These are phyloP conservation scores for Niebla homalea DNA, from an alignment of 495 filamentous ascomycete genomes.

Conservation along the genomic window DNA sequence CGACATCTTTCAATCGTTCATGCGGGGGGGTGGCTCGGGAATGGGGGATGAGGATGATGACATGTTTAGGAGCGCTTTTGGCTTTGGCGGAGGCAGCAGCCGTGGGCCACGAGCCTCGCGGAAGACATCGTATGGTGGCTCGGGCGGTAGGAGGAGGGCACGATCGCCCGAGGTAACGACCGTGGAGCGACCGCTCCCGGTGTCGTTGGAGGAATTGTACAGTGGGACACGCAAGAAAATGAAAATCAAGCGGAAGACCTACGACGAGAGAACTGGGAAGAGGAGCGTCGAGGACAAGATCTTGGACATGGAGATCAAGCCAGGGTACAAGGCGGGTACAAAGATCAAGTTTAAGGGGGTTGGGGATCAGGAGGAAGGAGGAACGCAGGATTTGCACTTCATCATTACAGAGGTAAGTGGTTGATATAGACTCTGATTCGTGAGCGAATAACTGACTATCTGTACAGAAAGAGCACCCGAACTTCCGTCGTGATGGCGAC, in stretches of 20 bases:
- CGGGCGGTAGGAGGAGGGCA: constrained; percentile 28
- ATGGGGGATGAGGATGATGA: constrained; percentile 43
- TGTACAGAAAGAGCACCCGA: constrained; percentile 63
- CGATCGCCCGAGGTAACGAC: constrained; percentile 78
- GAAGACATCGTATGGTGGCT: constrained; percentile 14
- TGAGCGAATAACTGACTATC: constrained; percentile 11
- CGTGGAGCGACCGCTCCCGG: constrained; percentile 66
- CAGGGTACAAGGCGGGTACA: constrained; percentile 83
- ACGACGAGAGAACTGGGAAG: constrained; percentile 65
- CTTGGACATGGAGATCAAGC: constrained; percentile 86
- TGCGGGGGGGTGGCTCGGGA: constrained; percentile 40
- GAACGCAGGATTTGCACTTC: constrained; percentile 92
- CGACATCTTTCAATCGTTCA: constrained; percentile 72
- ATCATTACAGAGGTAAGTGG: constrained; percentile 77
- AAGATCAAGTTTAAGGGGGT: constrained; percentile 97
- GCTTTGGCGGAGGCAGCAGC: constrained; percentile 18
- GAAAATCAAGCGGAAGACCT: constrained; percentile 92
- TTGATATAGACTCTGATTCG: neutral
- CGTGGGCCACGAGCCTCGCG: constrained; percentile 23
- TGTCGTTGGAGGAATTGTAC: constrained; percentile 80
- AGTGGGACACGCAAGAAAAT: constrained; percentile 84
- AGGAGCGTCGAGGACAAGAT: constrained; percentile 76
- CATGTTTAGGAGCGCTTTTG: constrained; percentile 21
- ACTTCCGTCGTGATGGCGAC: constrained; percentile 75
- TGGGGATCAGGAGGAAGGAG: constrained; percentile 92